A percentile compares a stretch with the other conserved stretches of the same genome.
These are phyloP conservation scores for Cynara cardunculus DNA, from an alignment of 129 eudicot species.

Conservation along the genomic window DNA sequence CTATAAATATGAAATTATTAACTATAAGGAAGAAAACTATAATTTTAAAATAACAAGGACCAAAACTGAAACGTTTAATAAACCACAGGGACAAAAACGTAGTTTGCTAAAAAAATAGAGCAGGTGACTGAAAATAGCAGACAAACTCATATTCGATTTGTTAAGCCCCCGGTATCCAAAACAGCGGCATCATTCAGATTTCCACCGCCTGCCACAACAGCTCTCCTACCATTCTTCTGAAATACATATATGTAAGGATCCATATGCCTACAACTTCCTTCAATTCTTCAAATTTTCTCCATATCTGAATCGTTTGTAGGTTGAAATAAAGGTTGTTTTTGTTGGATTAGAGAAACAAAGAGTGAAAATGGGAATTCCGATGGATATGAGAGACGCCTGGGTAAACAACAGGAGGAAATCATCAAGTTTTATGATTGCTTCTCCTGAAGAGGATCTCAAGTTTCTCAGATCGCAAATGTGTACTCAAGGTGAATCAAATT, in stretches of 20 bases:
- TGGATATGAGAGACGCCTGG: constrained; percentile 51
- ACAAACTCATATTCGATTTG: constrained; percentile 13
- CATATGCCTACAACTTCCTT: background rate
- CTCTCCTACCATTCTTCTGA: background rate
- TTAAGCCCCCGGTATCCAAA: constrained; percentile 14
- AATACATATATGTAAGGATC: constrained; percentile 9
- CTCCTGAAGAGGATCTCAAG: constrained; percentile 70
- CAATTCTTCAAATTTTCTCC: background rate
- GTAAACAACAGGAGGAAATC: constrained; percentile 27
- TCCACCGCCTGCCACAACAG: background rate
- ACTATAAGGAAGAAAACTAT: background rate
- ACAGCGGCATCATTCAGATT: constrained; percentile 9
- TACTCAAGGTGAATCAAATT: constrained; percentile 50
- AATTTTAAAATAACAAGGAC: background rate
- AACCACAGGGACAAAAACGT: background rate
- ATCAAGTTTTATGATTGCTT: constrained; percentile 34
- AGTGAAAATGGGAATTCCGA: constrained; percentile 50
- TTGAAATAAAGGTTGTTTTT: background rate
- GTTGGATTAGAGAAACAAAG: background rate
- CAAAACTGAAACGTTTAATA: background rate
- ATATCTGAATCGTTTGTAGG: background rate
- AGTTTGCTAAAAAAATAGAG: background rate
- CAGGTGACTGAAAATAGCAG: background rate
- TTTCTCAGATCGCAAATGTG: constrained; percentile 45
- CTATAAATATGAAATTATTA: background rate